Base-by-base conservation (phyloP, 2,329 filamentous ascomycete genomes). In the Boeremia exigua region DNA sequence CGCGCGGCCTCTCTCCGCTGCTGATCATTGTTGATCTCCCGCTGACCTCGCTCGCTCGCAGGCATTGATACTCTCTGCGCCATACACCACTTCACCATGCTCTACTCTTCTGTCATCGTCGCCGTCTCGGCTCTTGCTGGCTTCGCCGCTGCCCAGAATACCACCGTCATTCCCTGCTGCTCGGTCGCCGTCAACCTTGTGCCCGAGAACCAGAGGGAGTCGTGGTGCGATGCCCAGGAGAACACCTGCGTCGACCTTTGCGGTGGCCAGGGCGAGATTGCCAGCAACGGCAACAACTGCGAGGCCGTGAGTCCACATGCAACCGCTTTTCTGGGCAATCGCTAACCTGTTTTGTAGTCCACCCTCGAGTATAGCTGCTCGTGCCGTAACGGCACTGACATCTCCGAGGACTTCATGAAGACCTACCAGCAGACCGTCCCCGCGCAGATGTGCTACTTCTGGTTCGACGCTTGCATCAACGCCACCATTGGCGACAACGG, bases 211-310 rank as follows among this genome's bases (percentile, higher is more conserved):
- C 62, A 70, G 23, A 76, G 75, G 60, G 61, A 74, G 68, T 62
- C 76, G 54, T 88, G 85, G 85, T 89, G 87, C 71, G 72, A 74
- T 49, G 84, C 80, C 60, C 78, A 88, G 76, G 75, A 75, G 58
- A 85, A 86, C 74, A 81, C 80, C 39, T 89, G 87, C 77, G 84
- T 83, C 14, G 70, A 80, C 54, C 79, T 88, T 60, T 89, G 87
- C 75, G 79, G 79, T 59, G 80, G 70, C 54, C 65, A 66, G 49
- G 71, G 80, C 59, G 68, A 69, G 15, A 60, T 74, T n/a, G 68
- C 67, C 30, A 60, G 75, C 79, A 62, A 74, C 69, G 58, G 66
- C 60, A 88, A 88, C 77, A 73, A 68, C 44, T 89, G 87, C 71
- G 79, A 85, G 59, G 39, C 75, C 32, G 86, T 89, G 81, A 71